Evolutionary conservation across 495 filamentous ascomycete genomes (phyloP), one percentile per base, ranked within the genome.

Genomic region (Poronia punctata): DNA sequence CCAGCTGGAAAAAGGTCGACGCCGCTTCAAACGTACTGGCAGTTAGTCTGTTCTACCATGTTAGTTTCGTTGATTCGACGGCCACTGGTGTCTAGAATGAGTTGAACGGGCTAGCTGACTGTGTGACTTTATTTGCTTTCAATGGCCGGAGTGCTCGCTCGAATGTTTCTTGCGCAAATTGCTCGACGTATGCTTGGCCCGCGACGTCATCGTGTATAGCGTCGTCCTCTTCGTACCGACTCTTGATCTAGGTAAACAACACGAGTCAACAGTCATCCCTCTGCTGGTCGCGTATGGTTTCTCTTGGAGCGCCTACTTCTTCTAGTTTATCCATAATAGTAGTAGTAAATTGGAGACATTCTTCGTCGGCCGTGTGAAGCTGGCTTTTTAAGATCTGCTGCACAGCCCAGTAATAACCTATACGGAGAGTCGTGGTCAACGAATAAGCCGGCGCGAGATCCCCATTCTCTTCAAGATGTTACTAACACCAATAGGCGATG

Each of bases 11-110:
- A 59, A 99, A 95, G 0, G 84, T 90, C 0, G 83, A 82, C 0
- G 93, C 88, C 15, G 92, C 93, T 56, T 82, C 78, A 52, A 99
- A 89, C 0, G 89, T 97, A 52, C 89, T 87, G 49, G 83, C 86
- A 1, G 92, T 99, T 76, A 94, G 84, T 47, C 88, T 93, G 33
- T 14, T 18, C 21, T 33, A 12, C 6, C 11, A 14, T 22, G 24
- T 57, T 45, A 55, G 49, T 41, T 12, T 31, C 19, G 9, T 17
- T 27, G 9, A 11, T 12, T 16, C 5, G n/a, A n/a, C n/a, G n/a
- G n/a, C n/a, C n/a, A n/a, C n/a, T n/a, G n/a, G n/a, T n/a, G n/a
- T n/a, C n/a, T 11, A 26, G 10, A 14, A 32, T 14, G 26, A 38
- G n/a, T 7, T 23, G 15, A 29, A 15, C 5, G 11, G 32, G 20